These are phyloP conservation scores for Waitea zeae DNA, from an alignment of 1,284 basidiomycete species.

Conservation along the genomic window DNA sequence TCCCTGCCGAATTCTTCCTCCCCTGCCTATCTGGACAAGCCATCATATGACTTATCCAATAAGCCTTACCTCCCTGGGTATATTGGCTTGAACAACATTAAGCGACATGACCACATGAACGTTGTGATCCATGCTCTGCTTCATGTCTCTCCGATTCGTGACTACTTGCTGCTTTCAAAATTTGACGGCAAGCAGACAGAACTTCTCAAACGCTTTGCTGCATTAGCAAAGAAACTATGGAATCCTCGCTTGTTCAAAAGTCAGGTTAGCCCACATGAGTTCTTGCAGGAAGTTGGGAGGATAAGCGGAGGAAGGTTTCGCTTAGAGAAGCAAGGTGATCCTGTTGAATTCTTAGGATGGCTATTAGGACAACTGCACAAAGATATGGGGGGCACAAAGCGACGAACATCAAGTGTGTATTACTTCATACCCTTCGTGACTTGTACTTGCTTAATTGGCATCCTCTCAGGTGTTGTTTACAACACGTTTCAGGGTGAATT, in stretches of 20 bases:
- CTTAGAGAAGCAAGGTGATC: slow-evolving; percentile 88
- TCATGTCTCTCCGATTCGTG: slow-evolving; percentile 80
- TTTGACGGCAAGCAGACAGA: slow-evolving; percentile 67
- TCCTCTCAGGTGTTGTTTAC: slow-evolving; percentile 68
- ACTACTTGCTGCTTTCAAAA: slow-evolving; percentile 68
- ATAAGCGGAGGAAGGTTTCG: slow-evolving; percentile 81
- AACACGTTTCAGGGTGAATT: slow-evolving; percentile 90
- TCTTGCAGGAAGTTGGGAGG: slow-evolving; percentile 88
- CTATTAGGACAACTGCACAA: slow-evolving; percentile 85
- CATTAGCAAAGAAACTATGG: slow-evolving; percentile 86
- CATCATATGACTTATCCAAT: slow-evolving; percentile 71
- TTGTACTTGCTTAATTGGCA: slow-evolving; percentile 5
- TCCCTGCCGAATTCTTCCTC: slow-evolving; percentile 37
- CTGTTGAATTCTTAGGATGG: slow-evolving; percentile 94
- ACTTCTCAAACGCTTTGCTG: slow-evolving; percentile 74
- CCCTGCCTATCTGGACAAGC: slow-evolving; percentile 42
- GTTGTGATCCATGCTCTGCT: slow-evolving; percentile 89
- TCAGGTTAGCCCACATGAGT: slow-evolving; percentile 96
- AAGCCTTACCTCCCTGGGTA: slow-evolving; percentile 86
- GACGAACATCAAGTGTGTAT: slow-evolving; percentile 64
- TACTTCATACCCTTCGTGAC: too few species aligned
- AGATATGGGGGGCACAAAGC: slow-evolving; percentile 82
- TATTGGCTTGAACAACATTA: slow-evolving; percentile 95
- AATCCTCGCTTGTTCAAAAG: slow-evolving; percentile 92
- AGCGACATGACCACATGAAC: slow-evolving; percentile 94